phyloP scores from a whole-genome alignment of 75 land plant genomes.

The Azolla pinnata region DNA sequence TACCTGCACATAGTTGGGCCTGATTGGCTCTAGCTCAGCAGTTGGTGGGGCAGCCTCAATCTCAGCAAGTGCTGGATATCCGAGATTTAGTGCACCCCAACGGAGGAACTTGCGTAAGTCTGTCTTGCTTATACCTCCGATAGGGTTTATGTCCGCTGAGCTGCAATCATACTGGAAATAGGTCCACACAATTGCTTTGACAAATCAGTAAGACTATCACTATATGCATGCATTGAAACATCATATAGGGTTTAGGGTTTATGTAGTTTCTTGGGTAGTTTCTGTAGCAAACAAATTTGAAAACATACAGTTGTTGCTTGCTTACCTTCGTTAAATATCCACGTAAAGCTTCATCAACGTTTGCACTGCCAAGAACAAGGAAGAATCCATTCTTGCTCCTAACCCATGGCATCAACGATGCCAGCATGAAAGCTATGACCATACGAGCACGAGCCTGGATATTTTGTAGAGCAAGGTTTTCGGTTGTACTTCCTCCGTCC shows the following conservation, averaged over 20 bases:
- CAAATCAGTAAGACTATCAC: no score
- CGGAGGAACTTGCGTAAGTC: conserved; percentile 78
- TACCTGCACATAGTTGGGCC: conserved; percentile 77
- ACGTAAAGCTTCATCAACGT: conserved; percentile 97
- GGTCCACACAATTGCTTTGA: no score
- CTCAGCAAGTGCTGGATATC: conserved; percentile 64
- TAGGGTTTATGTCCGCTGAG: conserved; percentile 97
- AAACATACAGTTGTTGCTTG: no score
- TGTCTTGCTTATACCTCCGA: conserved; percentile 93
- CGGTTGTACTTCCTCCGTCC: conserved; percentile 89
- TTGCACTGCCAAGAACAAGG: conserved; percentile 96
- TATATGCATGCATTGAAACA: no score
- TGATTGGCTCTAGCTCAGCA: conserved; percentile 94
- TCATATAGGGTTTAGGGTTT: no score
- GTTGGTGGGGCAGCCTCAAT: conserved; percentile 98
- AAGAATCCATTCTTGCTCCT: conserved; percentile 75
- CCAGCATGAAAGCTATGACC: conserved; percentile 92
- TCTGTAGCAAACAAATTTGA: no score
- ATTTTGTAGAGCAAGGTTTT: conserved; percentile 90
- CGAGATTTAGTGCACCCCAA: conserved; percentile 86
- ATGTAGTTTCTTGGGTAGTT: no score
- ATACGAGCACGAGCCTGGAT: conserved; percentile 97
- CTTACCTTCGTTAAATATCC: conserved; percentile 98
- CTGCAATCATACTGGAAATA: conserved; percentile 93
- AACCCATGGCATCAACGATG: conserved; percentile 96